Evolutionary conservation across 371 early-diverging fungal genomes (phyloP).

Genomic region (Lichtheimia hyalospora): DNA sequence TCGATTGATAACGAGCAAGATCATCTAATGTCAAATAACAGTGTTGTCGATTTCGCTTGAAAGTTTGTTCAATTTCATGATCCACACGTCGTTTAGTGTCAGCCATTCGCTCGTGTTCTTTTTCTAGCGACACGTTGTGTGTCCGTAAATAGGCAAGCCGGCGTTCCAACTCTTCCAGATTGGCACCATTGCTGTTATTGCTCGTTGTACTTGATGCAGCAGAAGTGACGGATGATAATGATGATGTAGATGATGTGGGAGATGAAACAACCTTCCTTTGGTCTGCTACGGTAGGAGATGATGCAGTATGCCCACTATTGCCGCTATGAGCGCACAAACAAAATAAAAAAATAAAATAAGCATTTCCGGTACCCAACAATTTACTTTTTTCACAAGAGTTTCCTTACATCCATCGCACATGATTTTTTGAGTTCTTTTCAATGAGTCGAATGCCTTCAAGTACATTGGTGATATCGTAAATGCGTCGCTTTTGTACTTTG

Average conservation of each 20-base stretch:
- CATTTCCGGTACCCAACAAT: not conserved
- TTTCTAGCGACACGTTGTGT: conserved; percentile 30
- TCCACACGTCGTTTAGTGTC: conserved; percentile 27
- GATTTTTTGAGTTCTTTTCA: conserved; percentile 80
- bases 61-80: conserved; percentile 29
- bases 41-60: conserved; percentile 26
- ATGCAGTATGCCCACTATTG: too few relatives aligned
- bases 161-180: conserved; percentile 26
- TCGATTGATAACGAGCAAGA: conserved; percentile 26
- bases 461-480: conserved; percentile 89
- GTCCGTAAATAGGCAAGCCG: conserved; percentile 24
- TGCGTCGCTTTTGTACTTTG: conserved; percentile 79
- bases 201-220: conserved; percentile 10
- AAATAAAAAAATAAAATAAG: too few relatives aligned
- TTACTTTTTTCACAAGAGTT: not conserved
- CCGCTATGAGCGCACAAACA: too few relatives aligned
- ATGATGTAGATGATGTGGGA: not conserved
- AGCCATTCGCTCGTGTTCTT: conserved; percentile 23
- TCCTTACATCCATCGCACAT: conserved; percentile 77
- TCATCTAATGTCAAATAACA: conserved; percentile 43
- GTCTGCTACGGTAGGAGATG: too few relatives aligned
- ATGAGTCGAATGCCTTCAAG: conserved; percentile 79
- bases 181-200: not conserved
- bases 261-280: not conserved
- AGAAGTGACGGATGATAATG: not conserved